Evolutionary conservation across 2,329 filamentous ascomycete genomes (phyloP).

Genomic region (Talaromyces pinophilus): DNA sequence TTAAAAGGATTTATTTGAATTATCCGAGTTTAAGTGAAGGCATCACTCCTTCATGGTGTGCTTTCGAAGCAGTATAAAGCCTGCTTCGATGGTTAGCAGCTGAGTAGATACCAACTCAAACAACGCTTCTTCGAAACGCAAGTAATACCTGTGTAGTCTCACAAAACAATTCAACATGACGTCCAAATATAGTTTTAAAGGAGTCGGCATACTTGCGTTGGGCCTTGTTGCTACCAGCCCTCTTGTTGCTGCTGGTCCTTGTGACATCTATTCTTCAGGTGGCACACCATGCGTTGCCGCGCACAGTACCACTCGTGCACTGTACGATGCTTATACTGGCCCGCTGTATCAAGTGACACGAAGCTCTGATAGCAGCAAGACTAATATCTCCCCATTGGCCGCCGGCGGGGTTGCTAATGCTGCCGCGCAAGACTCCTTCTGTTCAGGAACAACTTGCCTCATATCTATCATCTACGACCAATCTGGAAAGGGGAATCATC

Average conservation of each 20-base stretch:
- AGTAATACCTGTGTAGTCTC: background rate
- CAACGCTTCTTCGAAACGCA: background rate
- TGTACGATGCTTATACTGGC: constrained; percentile 9
- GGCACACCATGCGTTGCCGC: constrained; percentile 20
- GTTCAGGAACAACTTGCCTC: constrained; percentile 13
- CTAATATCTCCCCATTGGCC: background rate
- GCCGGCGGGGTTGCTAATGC: constrained; percentile 15
- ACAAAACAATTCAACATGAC: background rate
- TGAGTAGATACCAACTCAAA: background rate
- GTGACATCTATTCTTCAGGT: constrained; percentile 16
- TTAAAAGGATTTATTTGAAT: background rate
- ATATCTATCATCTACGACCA: constrained; percentile 19
- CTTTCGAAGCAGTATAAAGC: constrained; percentile 2
- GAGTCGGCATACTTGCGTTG: background rate
- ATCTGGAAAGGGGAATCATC: constrained; percentile 16
- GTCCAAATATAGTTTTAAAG: background rate
- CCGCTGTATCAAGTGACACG: constrained; percentile 11
- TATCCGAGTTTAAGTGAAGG: background rate
- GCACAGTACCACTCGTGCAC: constrained; percentile 17
- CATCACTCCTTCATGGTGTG: background rate
- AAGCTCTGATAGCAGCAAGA: constrained; percentile 3
- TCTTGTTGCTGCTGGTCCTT: constrained; percentile 13
- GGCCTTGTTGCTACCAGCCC: constrained; percentile 6
- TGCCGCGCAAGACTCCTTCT: constrained; percentile 12
- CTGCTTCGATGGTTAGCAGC: background rate